Evolutionary conservation across 2,329 filamentous ascomycete genomes (phyloP), one percentile per base, ranked within the genome.

Genomic region (Fusarium aywerte): DNA sequence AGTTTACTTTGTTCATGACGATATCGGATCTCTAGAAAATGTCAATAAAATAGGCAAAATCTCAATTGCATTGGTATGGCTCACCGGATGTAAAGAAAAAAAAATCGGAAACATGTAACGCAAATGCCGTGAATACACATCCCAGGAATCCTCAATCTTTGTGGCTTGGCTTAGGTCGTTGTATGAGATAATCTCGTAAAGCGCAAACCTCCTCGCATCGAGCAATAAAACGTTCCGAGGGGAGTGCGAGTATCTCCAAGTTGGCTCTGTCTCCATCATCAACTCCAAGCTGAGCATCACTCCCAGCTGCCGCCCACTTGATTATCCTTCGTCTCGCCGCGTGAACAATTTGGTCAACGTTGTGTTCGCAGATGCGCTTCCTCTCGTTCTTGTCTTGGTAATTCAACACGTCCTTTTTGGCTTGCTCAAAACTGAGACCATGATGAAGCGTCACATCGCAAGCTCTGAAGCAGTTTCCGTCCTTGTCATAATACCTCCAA

Each of bases 301-400:
- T 33, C 21, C 57, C 54, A 4, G 45, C 39, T 13, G 11, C 35
- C 13, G 38, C 33, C 55, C 55, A 61, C 11, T 53, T 62, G 9
- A 32, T 7, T n/a, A 62, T 35, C 5, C 58, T 42, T 20, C 58
- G 48, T 23, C 57, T 32, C 15, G 57, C 57, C 21, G 58, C 47
- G 2, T 55, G 38, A 16, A 62, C 15, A n/a, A 62, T 55, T 18
- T 62, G 57, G 9, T 35, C 29, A 2, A 27, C 20, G 21, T 62
- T 54, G 10, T 54, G 35, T 2, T 29, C 29, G 6, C 25, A 51
- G 25, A 60, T 29, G 29, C 39, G 33, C 6, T 59, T 59, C 31
- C 20, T 60, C 25, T 60, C 54, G 9, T 18, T 39, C 4, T 6
- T 21, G n/a, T 60, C 54, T 21, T 43, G 48, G 12, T 51, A 18